A percentile compares a stretch with the other conserved stretches of the same genome.
These are phyloP conservation scores for Coemansia sp. DNA, from an alignment of 192 early-diverging fungal species.

Conservation along the genomic window DNA sequence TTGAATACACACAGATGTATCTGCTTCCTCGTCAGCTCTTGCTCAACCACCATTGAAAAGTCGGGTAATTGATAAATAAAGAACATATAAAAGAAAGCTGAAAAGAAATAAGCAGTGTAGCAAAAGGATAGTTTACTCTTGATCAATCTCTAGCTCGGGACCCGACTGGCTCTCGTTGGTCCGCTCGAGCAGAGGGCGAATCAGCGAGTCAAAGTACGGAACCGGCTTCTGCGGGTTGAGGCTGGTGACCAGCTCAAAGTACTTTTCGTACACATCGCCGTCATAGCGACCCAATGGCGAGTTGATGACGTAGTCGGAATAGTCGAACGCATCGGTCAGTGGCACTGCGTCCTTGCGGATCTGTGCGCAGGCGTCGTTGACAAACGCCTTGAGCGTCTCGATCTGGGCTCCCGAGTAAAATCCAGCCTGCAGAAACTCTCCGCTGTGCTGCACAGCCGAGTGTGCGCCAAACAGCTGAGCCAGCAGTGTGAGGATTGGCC, in stretches of 20 bases:
- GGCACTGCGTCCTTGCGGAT: conserved; percentile 82
- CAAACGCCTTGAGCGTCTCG: conserved; percentile 64
- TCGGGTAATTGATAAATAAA: background rate
- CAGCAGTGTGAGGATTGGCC: conserved; percentile 65
- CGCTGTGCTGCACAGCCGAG: conserved; percentile 76
- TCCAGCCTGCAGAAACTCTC: conserved; percentile 83
- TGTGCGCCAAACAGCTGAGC: conserved; percentile 81
- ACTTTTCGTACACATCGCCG: conserved; percentile 81
- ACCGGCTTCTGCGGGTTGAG: conserved; percentile 71
- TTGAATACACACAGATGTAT: too few species aligned
- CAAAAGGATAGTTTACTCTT: conserved; percentile 16
- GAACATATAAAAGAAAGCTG: background rate
- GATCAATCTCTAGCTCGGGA: conserved; percentile 68
- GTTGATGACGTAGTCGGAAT: conserved; percentile 85
- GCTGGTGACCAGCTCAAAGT: conserved; percentile 80
- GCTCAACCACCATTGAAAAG: background rate
- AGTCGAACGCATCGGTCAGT: conserved; percentile 84
- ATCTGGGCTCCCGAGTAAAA: conserved; percentile 76
- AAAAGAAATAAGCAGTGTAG: background rate
- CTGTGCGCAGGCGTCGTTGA: conserved; percentile 63
- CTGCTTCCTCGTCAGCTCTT: too few species aligned
- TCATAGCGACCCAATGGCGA: conserved; percentile 84
- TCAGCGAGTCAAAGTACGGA: conserved; percentile 76
- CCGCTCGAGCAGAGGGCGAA: conserved; percentile 74
- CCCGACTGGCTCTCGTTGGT: conserved; percentile 55